Evolutionary conservation across 257 asterid genomes (phyloP), one percentile per base, ranked within the genome.

Genomic region (Verbena officinalis): DNA sequence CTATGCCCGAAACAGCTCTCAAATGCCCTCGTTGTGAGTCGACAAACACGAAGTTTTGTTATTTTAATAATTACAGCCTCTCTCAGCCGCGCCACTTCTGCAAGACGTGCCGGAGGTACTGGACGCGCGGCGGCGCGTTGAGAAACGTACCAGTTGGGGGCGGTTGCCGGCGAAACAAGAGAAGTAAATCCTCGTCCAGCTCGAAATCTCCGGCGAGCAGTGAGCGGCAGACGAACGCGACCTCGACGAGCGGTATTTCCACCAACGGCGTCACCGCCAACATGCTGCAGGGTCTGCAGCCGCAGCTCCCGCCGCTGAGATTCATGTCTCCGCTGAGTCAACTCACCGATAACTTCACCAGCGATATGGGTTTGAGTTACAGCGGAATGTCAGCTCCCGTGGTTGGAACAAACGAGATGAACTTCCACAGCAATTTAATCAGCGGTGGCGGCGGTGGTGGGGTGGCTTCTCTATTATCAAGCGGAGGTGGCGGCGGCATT

Each of bases 11-110:
- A 42, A 30, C 91, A 0, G 73, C 94, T 70, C 84, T 82, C 23
- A 89, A 89, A 66, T 92, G 98, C 77, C 98, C 98, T 20, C 86
- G 98, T 12, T 92, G 98, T 71, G 97, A 89, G 7, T 91, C 98
- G 0, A 57, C 95, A 1, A 91, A 89, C 79, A 91, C 98, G 0
- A 91, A 91, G 76, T 91, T 91, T 60, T 91, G 98, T 68, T 91
- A 91, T 67, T 91, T 89, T 90, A 91, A 91, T 72, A 91, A 91
- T 84, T 91, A 91, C 77, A 91, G 90, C 55, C 89, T 91, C 70
- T 39, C 92, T 0, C 98, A 91, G 75, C 98, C 98, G 0, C 86
- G 98, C 23, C 98, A 91, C 90, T 91, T 91, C 55, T 91, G 98
- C 85, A 91, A 91, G 82, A 82, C 96, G 1, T 91, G 98, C 71